Evolutionary conservation across 2,329 filamentous ascomycete species (phyloP), one percentile per base, ranked within the genome.

Genomic region (Penicillium sp.): DNA sequence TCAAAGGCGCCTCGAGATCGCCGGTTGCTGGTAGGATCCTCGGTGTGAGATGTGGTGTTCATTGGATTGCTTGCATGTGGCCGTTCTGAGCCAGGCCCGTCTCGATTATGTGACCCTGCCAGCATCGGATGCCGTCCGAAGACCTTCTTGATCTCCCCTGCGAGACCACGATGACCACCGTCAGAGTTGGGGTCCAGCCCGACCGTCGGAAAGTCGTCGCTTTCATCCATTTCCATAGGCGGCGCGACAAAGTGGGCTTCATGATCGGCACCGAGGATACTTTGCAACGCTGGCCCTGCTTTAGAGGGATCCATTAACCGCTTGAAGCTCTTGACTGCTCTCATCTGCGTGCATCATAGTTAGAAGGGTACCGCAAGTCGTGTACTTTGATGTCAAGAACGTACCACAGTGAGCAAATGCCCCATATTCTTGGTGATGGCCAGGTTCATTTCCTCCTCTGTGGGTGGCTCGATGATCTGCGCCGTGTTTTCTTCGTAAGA

Each of bases 351-450:
- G 20, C n/a, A 50, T 12, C 28, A 41, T 3, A 4, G 42, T 53
- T 39, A 59, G 51, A 14, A 28, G 2, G 17, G 6, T n/a, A 6
- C 25, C 15, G 35, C 45, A 34, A 43, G 35, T 28, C 3, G 14
- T 14, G 35, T 8, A 8, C n/a, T 12, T 4, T 5, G 5, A n/a
- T 45, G 7, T 25, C 7, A 2, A 20, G 28, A 25, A 59, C 56
- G 47, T 51, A 92, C 90, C 65, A 98, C 91, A 54, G 88, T 91
- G 58, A 98, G 82, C 2, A 98, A 82, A 71, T 95, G 89, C 60
- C 88, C 88, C 84, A 98, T 92, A 71, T 92, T 96, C 25, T 86
- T 86, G 2, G 95, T 98, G 64, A 98, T 96, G 14, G 95, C 95
- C 64, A 90, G 87, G 69, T 92, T 92, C 71, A 97, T 86, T 77